Base-by-base conservation (phyloP, 2,329 filamentous ascomycete genomes). In the Paecilomyces formosus region DNA sequence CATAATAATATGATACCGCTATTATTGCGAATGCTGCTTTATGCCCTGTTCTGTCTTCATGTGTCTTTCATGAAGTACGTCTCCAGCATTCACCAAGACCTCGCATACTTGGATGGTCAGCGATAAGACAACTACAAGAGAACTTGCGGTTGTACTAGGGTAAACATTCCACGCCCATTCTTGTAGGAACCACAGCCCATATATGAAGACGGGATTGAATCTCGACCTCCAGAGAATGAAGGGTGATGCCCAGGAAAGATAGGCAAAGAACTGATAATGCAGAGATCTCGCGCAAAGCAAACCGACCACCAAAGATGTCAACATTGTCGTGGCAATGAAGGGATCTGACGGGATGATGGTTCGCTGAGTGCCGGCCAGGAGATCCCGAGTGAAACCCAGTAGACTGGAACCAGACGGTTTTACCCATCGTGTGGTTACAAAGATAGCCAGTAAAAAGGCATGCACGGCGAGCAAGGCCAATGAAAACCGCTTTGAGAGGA, bases 141-240 rank as follows among this genome's bases (percentile, higher is more conserved):
- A 89, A 71, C 87, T 89, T 35, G 70, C 63, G 57, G 80, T 74
- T 33, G 87, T 88, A 70, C 91, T 96, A n/a, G 92, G 92, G 70
- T 89, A 97, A 9, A 92, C 85, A 66, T 97, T 96, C 92, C 92
- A 97, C 12, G 89, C 90, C 87, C 88, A 92, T 73, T 97, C 92
- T 74, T 97, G 92, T 60, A 84, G 80, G 2, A 80, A 82, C 88
- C 90, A 96, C 9, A 92, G 74, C 3, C 75, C 76, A 67, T 87
- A 87, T 64, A 91, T 83, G 31, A 88, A 67, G 11, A 88, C 69
- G 0, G 88, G 87, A 66, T 88, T 86, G 60, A 86, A 77, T 1
- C 87, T 86, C 57, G 87, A 85, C 67, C 85, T 85, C 91, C 92
- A 97, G 56, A 96, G 82, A 62, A 97, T 79, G 72, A 90, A 95